Evolutionary conservation across 176 grass and related monocot species (phyloP), one percentile per base, ranked within the genome.

Genomic region (maize (Zea mays)): DNA sequence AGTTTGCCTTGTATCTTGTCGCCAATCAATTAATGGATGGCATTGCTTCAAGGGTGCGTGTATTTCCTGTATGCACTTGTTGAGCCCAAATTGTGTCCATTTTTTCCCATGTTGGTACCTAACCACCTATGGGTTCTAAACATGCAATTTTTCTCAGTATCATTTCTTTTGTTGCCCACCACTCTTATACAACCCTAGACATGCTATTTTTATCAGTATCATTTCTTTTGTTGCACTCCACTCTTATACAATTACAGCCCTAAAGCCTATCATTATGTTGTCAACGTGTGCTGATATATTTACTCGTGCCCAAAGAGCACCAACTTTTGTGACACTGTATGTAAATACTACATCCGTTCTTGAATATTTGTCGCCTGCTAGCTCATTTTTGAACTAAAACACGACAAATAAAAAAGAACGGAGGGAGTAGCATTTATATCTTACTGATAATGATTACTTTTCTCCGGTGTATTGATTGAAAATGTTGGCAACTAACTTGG

Each of bases 241-340:
- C 6, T 41, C 58, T 47, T 71, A 15, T 65, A 27, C n/a, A 11
- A 48, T n/a, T 10, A 64, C 39, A 16, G 33, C 13, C 6, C n/a
- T 48, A 82, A 47, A 67, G 33, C 46, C 37, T 64, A 16, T 36
- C 27, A 45, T 15, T 11, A 21, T 58, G 55, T 58, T 10, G 8
- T 64, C 34, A 57, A 75, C 52, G 54, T 40, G 46, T 81, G n/a
- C 33, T 65, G 72, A 64, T 54, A 69, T 77, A 41, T 75, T 61
- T 47, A 56, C 38, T 15, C 16, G 62, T 69, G 21, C 9, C 19
- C 21, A 44, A 70, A 44, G 51, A 62, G 38, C 63, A 27, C 5
- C 21, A 47, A 6, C n/a, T 66, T 75, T 69, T 60, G 1, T 49
- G 41, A 17, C 35, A 33, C 15, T 72, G n/a, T 44, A 56, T 4